phyloP scores from a whole-genome alignment of 768 basidiomycete species.

The Phylloporus rhodoxanthus region DNA sequence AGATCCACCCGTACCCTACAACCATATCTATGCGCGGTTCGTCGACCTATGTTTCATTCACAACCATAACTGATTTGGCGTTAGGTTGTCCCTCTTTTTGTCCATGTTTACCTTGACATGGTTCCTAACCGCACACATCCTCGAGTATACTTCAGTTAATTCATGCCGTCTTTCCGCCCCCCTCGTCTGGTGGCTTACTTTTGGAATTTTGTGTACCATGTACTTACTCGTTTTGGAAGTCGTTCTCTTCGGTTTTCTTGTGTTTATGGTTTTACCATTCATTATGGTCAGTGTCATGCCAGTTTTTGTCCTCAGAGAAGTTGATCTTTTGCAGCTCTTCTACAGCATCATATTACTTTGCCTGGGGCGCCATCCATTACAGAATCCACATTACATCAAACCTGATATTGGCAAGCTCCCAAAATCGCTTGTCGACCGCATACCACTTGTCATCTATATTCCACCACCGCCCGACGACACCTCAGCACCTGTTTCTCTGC shows the following conservation, averaged over 20 bases:
- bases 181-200: constrained; percentile 83
- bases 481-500: constrained; percentile 36
- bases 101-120: constrained; percentile 72
- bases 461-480: constrained; percentile 62
- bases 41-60: neutral
- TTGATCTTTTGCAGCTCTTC: constrained; percentile 43
- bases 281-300: constrained; percentile 53
- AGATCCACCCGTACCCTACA: constrained; percentile 22
- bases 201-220: constrained; percentile 73
- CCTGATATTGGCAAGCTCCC: constrained; percentile 75
- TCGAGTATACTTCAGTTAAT: constrained; percentile 70
- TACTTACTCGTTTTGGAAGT: constrained; percentile 73
- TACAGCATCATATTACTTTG: constrained; percentile 78
- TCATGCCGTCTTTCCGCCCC: constrained; percentile 71
- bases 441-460: constrained; percentile 82
- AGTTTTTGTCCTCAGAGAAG: neutral
- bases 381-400: constrained; percentile 65
- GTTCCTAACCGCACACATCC: constrained; percentile 77
- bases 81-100: constrained; percentile 52
- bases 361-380: constrained; percentile 73
- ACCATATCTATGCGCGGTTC: constrained; percentile 27
- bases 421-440: constrained; percentile 65
- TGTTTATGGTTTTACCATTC: constrained; percentile 75
- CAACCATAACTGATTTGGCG: constrained; percentile 13
- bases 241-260: constrained; percentile 64